phyloP scores from a whole-genome alignment of 305 asterid species.

The Caryopteris hybrid region DNA sequence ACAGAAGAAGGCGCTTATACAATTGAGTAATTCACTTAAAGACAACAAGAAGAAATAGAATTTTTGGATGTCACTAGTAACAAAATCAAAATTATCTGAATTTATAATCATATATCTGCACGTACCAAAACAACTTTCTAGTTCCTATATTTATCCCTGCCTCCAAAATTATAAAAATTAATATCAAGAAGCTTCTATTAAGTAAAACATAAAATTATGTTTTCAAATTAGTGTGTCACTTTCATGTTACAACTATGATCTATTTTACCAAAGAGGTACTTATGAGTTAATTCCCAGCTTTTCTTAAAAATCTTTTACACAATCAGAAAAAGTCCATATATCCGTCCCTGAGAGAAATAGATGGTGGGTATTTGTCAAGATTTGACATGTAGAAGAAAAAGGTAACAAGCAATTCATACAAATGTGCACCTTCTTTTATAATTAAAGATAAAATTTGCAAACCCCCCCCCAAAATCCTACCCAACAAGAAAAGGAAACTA shows the following conservation, averaged over 20 bases:
- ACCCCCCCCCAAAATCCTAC: no score
- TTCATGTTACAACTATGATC: neutral
- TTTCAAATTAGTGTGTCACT: neutral
- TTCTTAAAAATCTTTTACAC: neutral
- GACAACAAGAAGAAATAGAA: neutral
- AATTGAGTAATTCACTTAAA: neutral
- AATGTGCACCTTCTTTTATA: neutral
- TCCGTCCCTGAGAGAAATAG: constrained; percentile 4
- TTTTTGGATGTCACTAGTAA: neutral
- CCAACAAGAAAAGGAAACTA: no score
- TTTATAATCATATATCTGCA: neutral
- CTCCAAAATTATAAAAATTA: neutral
- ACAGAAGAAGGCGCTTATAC: neutral
- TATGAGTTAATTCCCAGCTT: neutral
- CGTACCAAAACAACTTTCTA: neutral
- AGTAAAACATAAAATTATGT: neutral
- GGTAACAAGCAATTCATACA: neutral
- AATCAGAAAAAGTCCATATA: neutral
- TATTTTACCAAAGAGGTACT: neutral
- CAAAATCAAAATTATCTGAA: neutral
- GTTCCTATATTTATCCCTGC: neutral
- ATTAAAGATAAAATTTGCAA: neutral
- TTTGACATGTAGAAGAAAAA: neutral
- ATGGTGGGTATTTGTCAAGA: neutral
- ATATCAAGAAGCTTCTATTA: neutral